Conservation (phyloP, 352 stramenopile genomes). For the Pythium rhizo-oryzae region DNA sequence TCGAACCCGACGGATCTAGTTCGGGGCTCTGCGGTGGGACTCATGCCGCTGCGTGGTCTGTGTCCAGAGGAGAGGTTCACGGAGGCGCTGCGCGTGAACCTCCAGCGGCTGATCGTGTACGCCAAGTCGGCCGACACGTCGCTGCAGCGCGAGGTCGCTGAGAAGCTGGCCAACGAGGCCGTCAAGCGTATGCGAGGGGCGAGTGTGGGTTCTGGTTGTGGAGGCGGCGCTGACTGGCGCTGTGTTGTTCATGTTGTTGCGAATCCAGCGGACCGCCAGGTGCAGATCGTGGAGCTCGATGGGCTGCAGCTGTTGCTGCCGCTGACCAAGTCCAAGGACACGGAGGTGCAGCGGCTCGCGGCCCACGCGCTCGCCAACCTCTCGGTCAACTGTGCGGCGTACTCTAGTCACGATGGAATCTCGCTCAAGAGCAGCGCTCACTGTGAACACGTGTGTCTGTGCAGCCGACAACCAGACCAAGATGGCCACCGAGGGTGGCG, state of each 20-base stretch:
- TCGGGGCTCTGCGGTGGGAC: background rate
- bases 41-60: background rate
- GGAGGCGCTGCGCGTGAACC: constrained; percentile 86
- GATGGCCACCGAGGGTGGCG: constrained; percentile 93
- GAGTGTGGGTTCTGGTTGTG: background rate
- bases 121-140: constrained; percentile 89
- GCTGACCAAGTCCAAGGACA: constrained; percentile 92
- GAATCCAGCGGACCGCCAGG: constrained; percentile 84
- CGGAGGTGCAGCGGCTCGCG: constrained; percentile 92
- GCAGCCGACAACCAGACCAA: constrained; percentile 93
- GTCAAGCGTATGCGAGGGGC: constrained; percentile 80
- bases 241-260: background rate
- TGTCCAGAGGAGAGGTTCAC: constrained; percentile 86
- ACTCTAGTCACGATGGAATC: too few relatives aligned
- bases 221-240: background rate
- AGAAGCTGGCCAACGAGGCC: constrained; percentile 95
- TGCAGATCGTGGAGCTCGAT: constrained; percentile 94
- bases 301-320: constrained; percentile 92
- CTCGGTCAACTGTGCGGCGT: constrained; percentile 93
- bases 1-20: background rate
- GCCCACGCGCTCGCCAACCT: constrained; percentile 95
- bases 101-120: constrained; percentile 93
- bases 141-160: constrained; percentile 92
- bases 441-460: background rate
- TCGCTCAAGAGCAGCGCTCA: too few relatives aligned